Conservation (phyloP, 2,329 filamentous ascomycete genomes). For the Pseudogymnoascus sp. region DNA sequence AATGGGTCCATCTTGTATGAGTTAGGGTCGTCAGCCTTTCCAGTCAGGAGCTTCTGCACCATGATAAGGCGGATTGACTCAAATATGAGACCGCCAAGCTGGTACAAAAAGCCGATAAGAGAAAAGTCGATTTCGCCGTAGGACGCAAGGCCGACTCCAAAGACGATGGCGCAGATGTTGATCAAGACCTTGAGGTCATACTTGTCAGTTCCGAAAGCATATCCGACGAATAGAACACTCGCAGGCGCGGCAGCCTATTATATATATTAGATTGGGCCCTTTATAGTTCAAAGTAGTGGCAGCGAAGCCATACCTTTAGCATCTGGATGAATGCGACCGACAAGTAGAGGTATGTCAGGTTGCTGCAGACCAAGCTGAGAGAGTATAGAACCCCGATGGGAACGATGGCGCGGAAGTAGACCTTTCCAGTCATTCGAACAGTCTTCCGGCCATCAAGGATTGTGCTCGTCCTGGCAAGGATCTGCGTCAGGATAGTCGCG, state of each 20-base stretch:
- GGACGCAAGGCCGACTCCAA: conserved; percentile 45
- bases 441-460: conserved; percentile 56
- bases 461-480: conserved; percentile 54
- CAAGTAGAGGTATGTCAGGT: conserved; percentile 60
- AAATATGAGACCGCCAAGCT: conserved; percentile 68
- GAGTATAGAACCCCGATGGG: conserved; percentile 61
- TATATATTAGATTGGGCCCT: not conserved
- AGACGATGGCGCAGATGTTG: conserved; percentile 45
- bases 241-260: not conserved
- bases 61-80: conserved; percentile 77
- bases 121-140: conserved; percentile 62
- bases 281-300: conserved; percentile 45
- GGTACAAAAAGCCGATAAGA: conserved; percentile 57
- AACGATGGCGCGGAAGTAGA: conserved; percentile 56
- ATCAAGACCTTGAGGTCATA: conserved; percentile 16
- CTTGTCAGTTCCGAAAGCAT: conserved; percentile 6
- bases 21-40: conserved; percentile 28
- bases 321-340: conserved; percentile 64
- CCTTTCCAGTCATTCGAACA: conserved; percentile 50
- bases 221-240: conserved; percentile 1
- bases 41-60: conserved; percentile 72
- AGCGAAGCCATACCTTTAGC: conserved; percentile 60
- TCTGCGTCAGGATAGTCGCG: conserved; percentile 56
- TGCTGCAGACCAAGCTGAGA: conserved; percentile 57
- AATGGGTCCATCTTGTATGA: conserved; percentile 71